Evolutionary conservation across 2,329 filamentous ascomycete genomes (phyloP).

Genomic region (Fusarium odoratissimum): DNA sequence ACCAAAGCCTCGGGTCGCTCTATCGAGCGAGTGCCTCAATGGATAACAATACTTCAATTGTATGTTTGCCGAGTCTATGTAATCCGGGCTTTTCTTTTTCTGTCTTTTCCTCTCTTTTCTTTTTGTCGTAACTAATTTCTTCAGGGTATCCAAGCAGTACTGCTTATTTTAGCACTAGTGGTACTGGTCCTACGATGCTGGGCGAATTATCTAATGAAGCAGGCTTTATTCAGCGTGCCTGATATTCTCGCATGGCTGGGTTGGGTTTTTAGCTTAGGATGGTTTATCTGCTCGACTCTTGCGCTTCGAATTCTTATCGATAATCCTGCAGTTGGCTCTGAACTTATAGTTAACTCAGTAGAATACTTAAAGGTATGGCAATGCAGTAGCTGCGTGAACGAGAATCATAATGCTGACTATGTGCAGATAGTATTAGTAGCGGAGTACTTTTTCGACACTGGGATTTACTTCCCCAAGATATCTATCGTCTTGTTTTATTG

Average conservation of each 20-base stretch:
- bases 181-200: not conserved
- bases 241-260: constrained; percentile 12
- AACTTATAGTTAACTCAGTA: constrained; percentile 7
- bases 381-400: rapidly evolving
- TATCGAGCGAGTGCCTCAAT: not conserved
- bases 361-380: constrained; percentile 4
- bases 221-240: not conserved
- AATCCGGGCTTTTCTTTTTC: not conserved
- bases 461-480: constrained; percentile 14
- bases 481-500: constrained; percentile 17
- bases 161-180: not conserved
- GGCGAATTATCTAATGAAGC: not conserved
- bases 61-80: not conserved
- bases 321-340: not conserved
- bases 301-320: constrained; percentile 12
- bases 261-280: constrained; percentile 17
- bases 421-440: constrained; percentile 9
- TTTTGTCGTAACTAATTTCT: not conserved
- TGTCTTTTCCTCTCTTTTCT: not conserved
- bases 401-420: not conserved
- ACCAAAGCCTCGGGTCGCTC: not conserved
- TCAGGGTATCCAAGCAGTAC: constrained; percentile 3
- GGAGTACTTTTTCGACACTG: constrained; percentile 13
- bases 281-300: constrained; percentile 23
- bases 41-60: not conserved